These are phyloP conservation scores for Phytophthora tubulina DNA, from an alignment of 352 stramenopile species.

Conservation along the genomic window DNA sequence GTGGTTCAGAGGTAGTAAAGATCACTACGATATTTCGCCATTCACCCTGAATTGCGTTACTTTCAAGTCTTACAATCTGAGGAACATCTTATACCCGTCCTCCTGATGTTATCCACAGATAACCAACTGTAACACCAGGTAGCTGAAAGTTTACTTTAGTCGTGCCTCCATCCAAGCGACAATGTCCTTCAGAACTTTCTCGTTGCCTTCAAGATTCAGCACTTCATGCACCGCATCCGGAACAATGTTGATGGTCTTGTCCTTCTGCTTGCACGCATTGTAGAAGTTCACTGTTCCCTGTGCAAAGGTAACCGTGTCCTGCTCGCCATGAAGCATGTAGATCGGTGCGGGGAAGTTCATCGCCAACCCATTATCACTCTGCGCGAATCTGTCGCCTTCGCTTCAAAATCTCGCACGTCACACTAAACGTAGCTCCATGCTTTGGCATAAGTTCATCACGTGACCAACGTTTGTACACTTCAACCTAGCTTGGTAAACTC, in stretches of 20 bases:
- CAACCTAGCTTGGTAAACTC: conserved; percentile 40
- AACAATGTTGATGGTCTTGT: conserved; percentile 62
- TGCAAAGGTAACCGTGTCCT: conserved; percentile 48
- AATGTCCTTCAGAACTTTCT: conserved; percentile 45
- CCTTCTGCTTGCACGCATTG: conserved; percentile 37
- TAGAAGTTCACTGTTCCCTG: conserved; percentile 51
- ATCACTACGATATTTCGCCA: too few species aligned
- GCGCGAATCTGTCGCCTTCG: conserved; percentile 33
- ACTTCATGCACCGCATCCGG: conserved; percentile 50
- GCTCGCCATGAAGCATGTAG: conserved; percentile 51
- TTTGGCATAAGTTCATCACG: conserved; percentile 47
- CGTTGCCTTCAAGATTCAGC: conserved; percentile 48
- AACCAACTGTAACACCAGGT: not conserved
- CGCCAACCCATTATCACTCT: conserved; percentile 34
- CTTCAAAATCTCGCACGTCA: conserved; percentile 40
- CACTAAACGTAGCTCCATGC: conserved; percentile 39
- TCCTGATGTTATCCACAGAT: not conserved
- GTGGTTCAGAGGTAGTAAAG: too few species aligned
- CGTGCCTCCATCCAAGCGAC: conserved; percentile 48
- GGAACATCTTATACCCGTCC: too few species aligned
- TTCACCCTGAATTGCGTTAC: too few species aligned
- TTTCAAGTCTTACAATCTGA: too few species aligned
- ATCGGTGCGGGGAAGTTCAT: conserved; percentile 41
- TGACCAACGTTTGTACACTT: conserved; percentile 41
- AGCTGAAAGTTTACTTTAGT: conserved; percentile 6